A percentile compares a stretch with the other conserved stretches of the same genome.
These are phyloP conservation scores for Yamadazyma oceani DNA, from an alignment of 1,139 yeast species.

Conservation along the genomic window DNA sequence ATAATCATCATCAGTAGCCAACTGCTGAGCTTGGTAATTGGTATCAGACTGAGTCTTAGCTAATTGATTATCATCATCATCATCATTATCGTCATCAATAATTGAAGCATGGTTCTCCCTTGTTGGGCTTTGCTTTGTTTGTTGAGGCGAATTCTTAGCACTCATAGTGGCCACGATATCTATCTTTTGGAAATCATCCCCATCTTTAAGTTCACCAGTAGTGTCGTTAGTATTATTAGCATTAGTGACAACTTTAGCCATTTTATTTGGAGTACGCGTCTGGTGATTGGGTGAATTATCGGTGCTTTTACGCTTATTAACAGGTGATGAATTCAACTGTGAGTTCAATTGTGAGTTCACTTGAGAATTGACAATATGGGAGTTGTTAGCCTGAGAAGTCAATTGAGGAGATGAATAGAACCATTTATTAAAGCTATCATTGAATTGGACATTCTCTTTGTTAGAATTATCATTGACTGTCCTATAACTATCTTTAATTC, in stretches of 20 bases:
- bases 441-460: constrained; percentile 17
- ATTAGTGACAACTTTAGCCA: constrained; percentile 24
- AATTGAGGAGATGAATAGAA: constrained; percentile 20
- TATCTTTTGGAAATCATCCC: constrained; percentile 26
- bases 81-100: constrained; percentile 28
- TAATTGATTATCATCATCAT: constrained; percentile 22
- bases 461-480: constrained; percentile 10
- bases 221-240: constrained; percentile 15
- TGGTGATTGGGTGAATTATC: constrained; percentile 2
- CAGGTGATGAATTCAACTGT: constrained; percentile 9
- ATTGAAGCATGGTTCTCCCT: constrained; percentile 1
- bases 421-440: constrained; percentile 8
- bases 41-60: constrained; percentile 1
- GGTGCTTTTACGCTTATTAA: constrained; percentile 6
- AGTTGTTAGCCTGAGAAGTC: constrained; percentile 2
- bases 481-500: constrained; percentile 13
- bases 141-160: constrained; percentile 17
- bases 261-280: constrained; percentile 14
- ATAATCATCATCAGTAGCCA: constrained; percentile 1
- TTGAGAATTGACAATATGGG: constrained; percentile 2
- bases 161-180: constrained; percentile 26
- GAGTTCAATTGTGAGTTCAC: constrained; percentile 10
- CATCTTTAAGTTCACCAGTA: constrained; percentile 6
- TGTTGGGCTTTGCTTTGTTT: constrained; percentile 2
- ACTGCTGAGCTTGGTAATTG: background rate